Conservation (phyloP, 306 rosid species). For the Delonix regia region DNA sequence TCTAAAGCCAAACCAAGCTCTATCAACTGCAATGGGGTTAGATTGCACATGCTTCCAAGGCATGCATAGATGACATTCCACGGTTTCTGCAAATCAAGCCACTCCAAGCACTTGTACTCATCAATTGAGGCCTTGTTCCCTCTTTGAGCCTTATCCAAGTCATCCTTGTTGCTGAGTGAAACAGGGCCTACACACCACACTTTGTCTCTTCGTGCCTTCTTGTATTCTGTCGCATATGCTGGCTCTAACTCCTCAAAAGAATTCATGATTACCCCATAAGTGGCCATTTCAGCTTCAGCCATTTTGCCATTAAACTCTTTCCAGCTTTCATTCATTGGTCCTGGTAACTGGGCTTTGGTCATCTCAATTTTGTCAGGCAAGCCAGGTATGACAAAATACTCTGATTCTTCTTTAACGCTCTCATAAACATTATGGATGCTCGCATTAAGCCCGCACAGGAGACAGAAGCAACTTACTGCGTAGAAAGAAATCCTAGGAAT, state of each 20-base stretch:
- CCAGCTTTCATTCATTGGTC: constrained; percentile 5
- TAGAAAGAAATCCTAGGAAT: constrained; percentile 69
- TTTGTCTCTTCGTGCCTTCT: constrained; percentile 38
- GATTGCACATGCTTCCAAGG: constrained; percentile 58
- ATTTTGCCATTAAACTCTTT: constrained; percentile 32
- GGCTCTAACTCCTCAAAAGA: constrained; percentile 66
- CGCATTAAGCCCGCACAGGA: constrained; percentile 29
- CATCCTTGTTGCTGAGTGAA: constrained; percentile 42
- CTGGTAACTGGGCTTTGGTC: constrained; percentile 47
- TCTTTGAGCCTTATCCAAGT: constrained; percentile 43
- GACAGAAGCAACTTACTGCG: constrained; percentile 50
- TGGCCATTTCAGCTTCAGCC: constrained; percentile 44
- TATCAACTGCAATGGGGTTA: constrained; percentile 40
- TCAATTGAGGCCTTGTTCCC: constrained; percentile 48
- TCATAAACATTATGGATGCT: constrained; percentile 33
- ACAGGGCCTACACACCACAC: constrained; percentile 59
- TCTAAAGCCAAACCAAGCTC: constrained; percentile 65
- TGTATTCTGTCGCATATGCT: constrained; percentile 39
- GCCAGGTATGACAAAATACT: constrained; percentile 48
- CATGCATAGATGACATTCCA: constrained; percentile 52
- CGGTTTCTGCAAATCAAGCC: constrained; percentile 53
- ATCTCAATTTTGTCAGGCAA: constrained; percentile 48
- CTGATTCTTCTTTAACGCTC: constrained; percentile 38
- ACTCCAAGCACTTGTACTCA: constrained; percentile 36
- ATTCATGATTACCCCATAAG: constrained; percentile 59